Evolutionary conservation across 371 early-diverging fungal genomes (phyloP).

Genomic region (Mortierella sp.): DNA sequence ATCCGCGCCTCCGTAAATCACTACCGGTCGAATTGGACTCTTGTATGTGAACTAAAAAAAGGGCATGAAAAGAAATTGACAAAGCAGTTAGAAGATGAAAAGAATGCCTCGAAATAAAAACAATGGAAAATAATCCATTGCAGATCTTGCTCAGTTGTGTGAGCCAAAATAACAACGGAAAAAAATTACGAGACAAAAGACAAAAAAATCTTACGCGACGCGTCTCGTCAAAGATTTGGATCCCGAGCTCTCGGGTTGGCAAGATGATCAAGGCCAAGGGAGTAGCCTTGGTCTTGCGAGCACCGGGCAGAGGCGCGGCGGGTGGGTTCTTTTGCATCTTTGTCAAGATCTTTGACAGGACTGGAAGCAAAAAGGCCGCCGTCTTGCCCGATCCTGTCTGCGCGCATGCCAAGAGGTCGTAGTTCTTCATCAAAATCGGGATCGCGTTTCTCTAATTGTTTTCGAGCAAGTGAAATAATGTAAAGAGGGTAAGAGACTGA

Average conservation of each 20-base stretch:
- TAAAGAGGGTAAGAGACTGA: not conserved
- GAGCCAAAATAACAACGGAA: not conserved
- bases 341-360: constrained; percentile 37
- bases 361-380: constrained; percentile 77
- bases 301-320: constrained; percentile 23
- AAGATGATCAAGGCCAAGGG: constrained; percentile 61
- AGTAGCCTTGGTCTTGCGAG: constrained; percentile 23
- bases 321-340: constrained; percentile 19
- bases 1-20: constrained; percentile 95
- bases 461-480: not conserved
- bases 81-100: too few species aligned
- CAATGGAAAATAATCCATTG: not conserved
- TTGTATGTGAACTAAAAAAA: constrained; percentile 62
- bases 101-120: too few species aligned
- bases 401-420: constrained; percentile 84
- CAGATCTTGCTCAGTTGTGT: too few species aligned
- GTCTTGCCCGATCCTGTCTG: constrained; percentile 88
- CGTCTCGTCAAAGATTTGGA: constrained; percentile 70
- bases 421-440: constrained; percentile 72
- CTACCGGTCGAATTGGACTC: constrained; percentile 66
- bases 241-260: constrained; percentile 74
- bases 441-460: constrained; percentile 66
- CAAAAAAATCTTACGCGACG: constrained; percentile 27
- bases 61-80: not conserved
- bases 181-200: not conserved